phyloP scores from a whole-genome alignment of 192 early-diverging fungal genomes.

The Phlyctochytrium planicorne region DNA sequence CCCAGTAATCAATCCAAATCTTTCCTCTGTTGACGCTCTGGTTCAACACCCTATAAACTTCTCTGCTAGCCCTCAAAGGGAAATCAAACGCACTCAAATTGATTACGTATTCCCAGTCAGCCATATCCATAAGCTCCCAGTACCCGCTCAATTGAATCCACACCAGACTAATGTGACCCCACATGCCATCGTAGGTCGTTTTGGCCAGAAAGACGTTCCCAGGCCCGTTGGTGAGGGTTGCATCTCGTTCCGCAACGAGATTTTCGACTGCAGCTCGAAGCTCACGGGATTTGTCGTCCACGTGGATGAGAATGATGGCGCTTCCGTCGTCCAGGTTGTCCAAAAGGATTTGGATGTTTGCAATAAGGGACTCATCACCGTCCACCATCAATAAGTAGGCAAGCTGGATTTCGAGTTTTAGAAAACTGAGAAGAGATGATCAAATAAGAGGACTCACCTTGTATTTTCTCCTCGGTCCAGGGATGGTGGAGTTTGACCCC shows the following conservation, averaged over 20 bases:
- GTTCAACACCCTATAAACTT: conserved; percentile 34
- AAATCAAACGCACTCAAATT: conserved; percentile 46
- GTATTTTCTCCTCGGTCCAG: conserved; percentile 1
- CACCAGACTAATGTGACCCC: conserved; percentile 48
- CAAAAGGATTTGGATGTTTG: conserved; percentile 24
- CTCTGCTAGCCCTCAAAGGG: conserved; percentile 33
- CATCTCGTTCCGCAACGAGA: conserved; percentile 18
- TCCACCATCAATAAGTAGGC: conserved; percentile 53
- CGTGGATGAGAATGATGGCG: conserved; percentile 46
- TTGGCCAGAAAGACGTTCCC: conserved; percentile 39
- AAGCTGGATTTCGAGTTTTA: conserved; percentile 13
- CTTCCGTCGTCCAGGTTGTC: conserved; percentile 40
- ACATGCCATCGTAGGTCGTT: conserved; percentile 31
- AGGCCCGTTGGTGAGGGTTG: background rate
- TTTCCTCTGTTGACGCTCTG: conserved; percentile 15
- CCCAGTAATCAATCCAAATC: conserved; percentile 46
- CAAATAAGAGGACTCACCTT: background rate
- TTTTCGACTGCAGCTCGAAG: conserved; percentile 11
- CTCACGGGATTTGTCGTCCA: conserved; percentile 22
- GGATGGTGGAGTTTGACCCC: background rate
- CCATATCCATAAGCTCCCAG: conserved; percentile 49
- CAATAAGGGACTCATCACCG: conserved; percentile 12
- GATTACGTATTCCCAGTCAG: conserved; percentile 55
- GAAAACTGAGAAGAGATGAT: background rate
- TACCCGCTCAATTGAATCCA: conserved; percentile 47